A percentile compares a stretch with the other conserved stretches of the same genome.
phyloP scores from a whole-genome alignment of 805 yeast species.

The Suhomyces sp. region DNA sequence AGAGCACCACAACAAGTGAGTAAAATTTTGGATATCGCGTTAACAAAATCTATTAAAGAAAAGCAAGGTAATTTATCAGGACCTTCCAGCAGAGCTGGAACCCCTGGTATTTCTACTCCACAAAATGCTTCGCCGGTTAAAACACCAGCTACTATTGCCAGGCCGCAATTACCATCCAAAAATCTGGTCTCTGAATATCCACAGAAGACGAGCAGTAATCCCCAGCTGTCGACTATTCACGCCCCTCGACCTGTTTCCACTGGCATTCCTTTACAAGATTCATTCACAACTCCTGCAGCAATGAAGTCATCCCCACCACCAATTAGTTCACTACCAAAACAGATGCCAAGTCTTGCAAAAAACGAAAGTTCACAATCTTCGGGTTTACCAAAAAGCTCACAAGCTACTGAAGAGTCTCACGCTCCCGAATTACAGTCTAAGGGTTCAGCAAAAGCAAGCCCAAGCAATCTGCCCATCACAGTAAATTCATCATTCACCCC shows the following conservation, averaged over 20 bases:
- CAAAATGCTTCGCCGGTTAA: conserved; percentile 6
- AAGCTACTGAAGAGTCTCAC: not conserved
- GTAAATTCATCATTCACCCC: not conserved
- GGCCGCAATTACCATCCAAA: not conserved
- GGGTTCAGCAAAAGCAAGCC: not conserved
- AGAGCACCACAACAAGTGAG: conserved; percentile 80
- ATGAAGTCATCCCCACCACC: not conserved
- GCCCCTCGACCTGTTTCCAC: not conserved
- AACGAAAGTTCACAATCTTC: too few species aligned
- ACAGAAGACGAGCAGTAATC: not conserved
- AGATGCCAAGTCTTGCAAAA: too few species aligned
- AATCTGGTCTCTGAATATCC: not conserved
- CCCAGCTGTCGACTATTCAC: not conserved
- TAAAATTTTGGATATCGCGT: conserved; percentile 74
- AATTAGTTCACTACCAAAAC: not conserved
- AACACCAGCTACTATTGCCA: conserved; percentile 4
- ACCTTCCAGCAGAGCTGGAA: conserved; percentile 16
- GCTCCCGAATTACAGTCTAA: not conserved
- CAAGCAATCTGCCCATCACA: not conserved
- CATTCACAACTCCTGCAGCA: too few species aligned
- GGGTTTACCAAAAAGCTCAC: not conserved
- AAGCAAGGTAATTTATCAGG: conserved; percentile 27
- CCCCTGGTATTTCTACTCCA: conserved; percentile 11
- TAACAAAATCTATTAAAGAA: conserved; percentile 69
- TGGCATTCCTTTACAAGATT: not conserved